phyloP scores from a whole-genome alignment of 2,329 filamentous ascomycete species.

The Phyllosticta ampelicida region DNA sequence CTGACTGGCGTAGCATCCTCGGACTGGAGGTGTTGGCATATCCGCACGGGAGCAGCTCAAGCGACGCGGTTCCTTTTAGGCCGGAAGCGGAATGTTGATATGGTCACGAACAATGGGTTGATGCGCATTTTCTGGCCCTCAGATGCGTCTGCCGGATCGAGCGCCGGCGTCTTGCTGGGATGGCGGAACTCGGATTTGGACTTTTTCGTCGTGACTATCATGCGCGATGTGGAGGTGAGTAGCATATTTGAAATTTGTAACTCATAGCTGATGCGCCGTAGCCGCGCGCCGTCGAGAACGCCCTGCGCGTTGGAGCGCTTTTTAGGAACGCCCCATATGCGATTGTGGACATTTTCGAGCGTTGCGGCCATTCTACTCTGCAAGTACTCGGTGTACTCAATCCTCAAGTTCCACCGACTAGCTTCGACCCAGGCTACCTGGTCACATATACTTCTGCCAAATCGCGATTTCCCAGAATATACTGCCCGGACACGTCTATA shows the following conservation, averaged over 20 bases:
- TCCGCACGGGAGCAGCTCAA: conserved; percentile 93
- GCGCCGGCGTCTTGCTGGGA: conserved; percentile 79
- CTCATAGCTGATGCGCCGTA: conserved; percentile 25
- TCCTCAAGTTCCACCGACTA: conserved; percentile 35
- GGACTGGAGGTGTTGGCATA: conserved; percentile 65
- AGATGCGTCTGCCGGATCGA: conserved; percentile 62
- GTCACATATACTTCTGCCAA: conserved; percentile 44
- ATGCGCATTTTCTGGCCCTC: conserved; percentile 99
- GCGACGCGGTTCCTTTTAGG: conserved; percentile 85
- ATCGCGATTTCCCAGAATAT: conserved; percentile 56
- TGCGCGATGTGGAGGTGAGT: conserved; percentile 82
- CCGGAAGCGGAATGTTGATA: conserved; percentile 45
- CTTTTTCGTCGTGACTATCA: conserved; percentile 76
- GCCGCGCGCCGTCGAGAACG: conserved; percentile 75
- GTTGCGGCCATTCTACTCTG: conserved; percentile 74
- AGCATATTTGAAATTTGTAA: conserved; percentile 6
- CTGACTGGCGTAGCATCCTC: conserved; percentile 57
- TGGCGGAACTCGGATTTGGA: conserved; percentile 92
- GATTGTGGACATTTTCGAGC: conserved; percentile 66
- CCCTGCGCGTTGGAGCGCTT: conserved; percentile 71
- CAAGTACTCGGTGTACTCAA: conserved; percentile 82
- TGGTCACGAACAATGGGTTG: conserved; percentile 65
- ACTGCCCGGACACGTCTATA: conserved; percentile 55
- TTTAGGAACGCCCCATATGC: conserved; percentile 74
- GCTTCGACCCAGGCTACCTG: conserved; percentile 53